Evolutionary conservation across 2,329 filamentous ascomycete genomes (phyloP).

Genomic region (Zasmidium cellare): DNA sequence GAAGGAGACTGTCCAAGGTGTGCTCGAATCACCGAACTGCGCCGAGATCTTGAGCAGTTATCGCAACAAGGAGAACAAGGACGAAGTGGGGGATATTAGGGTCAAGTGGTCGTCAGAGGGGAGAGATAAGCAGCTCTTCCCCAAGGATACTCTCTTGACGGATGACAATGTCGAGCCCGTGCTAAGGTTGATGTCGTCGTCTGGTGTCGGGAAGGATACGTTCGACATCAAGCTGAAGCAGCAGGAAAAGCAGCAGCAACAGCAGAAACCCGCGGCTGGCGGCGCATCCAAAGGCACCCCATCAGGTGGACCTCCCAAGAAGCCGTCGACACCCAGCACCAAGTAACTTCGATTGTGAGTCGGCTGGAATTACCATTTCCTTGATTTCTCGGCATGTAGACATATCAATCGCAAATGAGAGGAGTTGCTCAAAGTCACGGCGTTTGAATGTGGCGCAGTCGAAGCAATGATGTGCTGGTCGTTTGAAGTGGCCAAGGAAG

Average conservation of each 20-base stretch:
- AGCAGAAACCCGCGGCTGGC: background rate
- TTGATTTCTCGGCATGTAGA: background rate
- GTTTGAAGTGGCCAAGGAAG: background rate
- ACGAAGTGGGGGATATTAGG: slow-evolving; percentile 33
- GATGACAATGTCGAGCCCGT: slow-evolving; percentile 35
- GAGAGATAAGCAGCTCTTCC: slow-evolving; percentile 35
- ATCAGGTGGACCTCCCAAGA: background rate
- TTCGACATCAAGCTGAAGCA: slow-evolving; percentile 34
- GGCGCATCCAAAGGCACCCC: background rate
- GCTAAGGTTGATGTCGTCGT: slow-evolving; percentile 31
- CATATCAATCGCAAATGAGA: background rate
- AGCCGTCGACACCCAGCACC: background rate
- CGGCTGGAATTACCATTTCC: background rate
- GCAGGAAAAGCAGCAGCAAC: background rate
- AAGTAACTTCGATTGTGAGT: background rate
- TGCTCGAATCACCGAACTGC: slow-evolving; percentile 34
- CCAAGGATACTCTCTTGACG: slow-evolving; percentile 36
- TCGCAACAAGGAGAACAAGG: slow-evolving; percentile 31
- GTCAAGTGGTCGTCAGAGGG: slow-evolving; percentile 36
- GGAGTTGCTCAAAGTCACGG: background rate
- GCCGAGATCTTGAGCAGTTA: slow-evolving; percentile 38
- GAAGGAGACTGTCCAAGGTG: slow-evolving; percentile 20
- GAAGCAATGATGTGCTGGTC: background rate
- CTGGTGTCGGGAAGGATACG: slow-evolving; percentile 35
- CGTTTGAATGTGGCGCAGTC: background rate